A percentile compares a stretch with the other conserved stretches of the same genome.
Evolutionary conservation across 2,329 filamentous ascomycete species (phyloP).

Genomic region (Colletotrichum aenigma): DNA sequence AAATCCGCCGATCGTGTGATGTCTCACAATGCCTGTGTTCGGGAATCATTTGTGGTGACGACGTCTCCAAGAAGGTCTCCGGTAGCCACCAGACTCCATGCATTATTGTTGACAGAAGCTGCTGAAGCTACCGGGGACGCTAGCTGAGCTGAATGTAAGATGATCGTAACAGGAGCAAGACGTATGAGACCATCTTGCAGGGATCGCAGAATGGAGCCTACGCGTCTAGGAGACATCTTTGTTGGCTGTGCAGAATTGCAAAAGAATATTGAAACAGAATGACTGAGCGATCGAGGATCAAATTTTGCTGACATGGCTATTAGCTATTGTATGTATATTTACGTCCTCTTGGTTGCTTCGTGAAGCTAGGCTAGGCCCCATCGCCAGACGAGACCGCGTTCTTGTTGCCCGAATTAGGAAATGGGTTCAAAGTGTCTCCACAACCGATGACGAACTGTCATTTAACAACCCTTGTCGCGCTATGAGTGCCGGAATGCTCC

Average conservation of each 20-base stretch:
- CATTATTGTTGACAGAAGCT: background rate
- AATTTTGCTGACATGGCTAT: background rate
- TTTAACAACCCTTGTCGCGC: background rate
- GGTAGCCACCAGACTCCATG: background rate
- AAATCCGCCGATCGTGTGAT: background rate
- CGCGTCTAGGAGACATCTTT: background rate
- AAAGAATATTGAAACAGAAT: background rate
- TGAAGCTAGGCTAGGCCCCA: background rate
- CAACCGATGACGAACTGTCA: background rate
- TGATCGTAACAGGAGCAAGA: background rate
- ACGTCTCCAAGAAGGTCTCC: background rate
- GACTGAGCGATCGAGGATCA: background rate
- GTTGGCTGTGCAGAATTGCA: background rate
- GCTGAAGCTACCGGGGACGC: background rate
- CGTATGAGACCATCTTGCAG: background rate
- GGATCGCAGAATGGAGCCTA: background rate
- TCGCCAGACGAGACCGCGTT: background rate
- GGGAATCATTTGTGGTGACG: background rate
- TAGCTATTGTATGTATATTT: background rate
- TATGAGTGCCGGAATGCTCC: background rate
- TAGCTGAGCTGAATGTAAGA: background rate
- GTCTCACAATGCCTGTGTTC: background rate
- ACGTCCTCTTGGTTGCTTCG: background rate
- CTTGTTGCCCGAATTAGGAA: background rate
- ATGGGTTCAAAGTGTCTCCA: background rate